phyloP scores from a whole-genome alignment of 345 rosid species.

The Iberis pinnata region DNA sequence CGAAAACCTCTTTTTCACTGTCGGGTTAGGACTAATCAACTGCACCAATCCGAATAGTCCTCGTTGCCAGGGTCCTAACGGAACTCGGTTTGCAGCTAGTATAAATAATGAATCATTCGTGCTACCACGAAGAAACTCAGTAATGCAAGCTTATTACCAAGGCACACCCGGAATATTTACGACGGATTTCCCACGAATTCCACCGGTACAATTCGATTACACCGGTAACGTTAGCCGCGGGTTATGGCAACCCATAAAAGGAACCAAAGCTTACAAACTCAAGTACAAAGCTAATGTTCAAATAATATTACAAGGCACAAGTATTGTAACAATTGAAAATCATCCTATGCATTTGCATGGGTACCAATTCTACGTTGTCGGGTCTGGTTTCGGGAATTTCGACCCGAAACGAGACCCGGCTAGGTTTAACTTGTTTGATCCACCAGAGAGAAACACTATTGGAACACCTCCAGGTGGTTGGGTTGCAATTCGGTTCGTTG shows the following conservation, averaged over 20 bases:
- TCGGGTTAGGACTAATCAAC: conserved; percentile 73
- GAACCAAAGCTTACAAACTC: conserved; percentile 69
- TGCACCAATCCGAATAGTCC: conserved; percentile 70
- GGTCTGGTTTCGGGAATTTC: conserved; percentile 70
- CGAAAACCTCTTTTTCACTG: conserved; percentile 58
- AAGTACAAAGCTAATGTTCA: conserved; percentile 63
- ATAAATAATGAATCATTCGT: conserved; percentile 76
- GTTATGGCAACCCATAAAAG: conserved; percentile 64
- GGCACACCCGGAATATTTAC: conserved; percentile 69
- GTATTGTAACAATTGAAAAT: conserved; percentile 62
- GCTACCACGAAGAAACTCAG: conserved; percentile 52
- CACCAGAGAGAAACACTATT: conserved; percentile 72
- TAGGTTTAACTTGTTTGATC: conserved; percentile 69
- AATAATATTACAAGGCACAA: conserved; percentile 73
- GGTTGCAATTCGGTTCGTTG: conserved; percentile 75
- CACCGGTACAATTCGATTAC: conserved; percentile 57
- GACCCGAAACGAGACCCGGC: conserved; percentile 58
- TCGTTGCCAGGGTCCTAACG: conserved; percentile 89
- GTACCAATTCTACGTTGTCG: conserved; percentile 62
- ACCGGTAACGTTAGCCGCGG: conserved; percentile 73
- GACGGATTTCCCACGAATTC: conserved; percentile 77
- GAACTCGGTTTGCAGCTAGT: conserved; percentile 76
- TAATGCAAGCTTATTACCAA: conserved; percentile 89
- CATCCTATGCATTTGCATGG: conserved; percentile 97
- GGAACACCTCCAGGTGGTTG: conserved; percentile 89